Evolutionary conservation across 2,329 filamentous ascomycete species (phyloP).

Genomic region (Trichoderma endophyticum): DNA sequence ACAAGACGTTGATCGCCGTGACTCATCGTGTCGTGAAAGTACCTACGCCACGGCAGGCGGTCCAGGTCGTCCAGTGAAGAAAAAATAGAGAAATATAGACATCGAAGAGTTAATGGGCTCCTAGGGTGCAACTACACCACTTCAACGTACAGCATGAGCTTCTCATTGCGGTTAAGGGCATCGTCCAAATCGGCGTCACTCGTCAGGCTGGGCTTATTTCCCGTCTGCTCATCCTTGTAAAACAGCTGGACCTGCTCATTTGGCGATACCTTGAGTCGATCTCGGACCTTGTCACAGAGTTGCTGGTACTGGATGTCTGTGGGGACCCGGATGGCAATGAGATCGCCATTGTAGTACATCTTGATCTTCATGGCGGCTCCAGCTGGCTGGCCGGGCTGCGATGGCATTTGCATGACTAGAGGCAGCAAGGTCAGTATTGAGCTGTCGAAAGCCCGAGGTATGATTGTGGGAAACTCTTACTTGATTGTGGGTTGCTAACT

Average conservation of each 20-base stretch:
- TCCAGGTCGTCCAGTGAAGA: neutral
- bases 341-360: conserved; percentile 86
- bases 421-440: neutral
- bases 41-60: neutral
- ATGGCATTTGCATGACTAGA: conserved; percentile 29
- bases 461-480: neutral
- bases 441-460: neutral
- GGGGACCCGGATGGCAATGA: conserved; percentile 87
- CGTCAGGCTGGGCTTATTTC: conserved; percentile 69
- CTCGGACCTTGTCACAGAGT: conserved; percentile 78
- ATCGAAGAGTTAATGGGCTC: conserved; percentile 14
- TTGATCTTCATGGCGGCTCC: conserved; percentile 74
- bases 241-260: conserved; percentile 72
- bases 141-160: conserved; percentile 74
- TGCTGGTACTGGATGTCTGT: conserved; percentile 73
- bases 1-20: neutral
- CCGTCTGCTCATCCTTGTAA: conserved; percentile 81
- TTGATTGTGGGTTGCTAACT: conserved; percentile 42
- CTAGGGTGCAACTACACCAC: conserved; percentile 37
- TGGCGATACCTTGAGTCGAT: conserved; percentile 71
- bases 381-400: conserved; percentile 10
- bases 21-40: conserved; percentile 8
- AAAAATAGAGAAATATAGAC: conserved; percentile 7
- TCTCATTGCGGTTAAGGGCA: conserved; percentile 80
- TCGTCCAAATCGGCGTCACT: conserved; percentile 78